phyloP scores from a whole-genome alignment of 345 rosid genomes.

The Anacardium occidentale region DNA sequence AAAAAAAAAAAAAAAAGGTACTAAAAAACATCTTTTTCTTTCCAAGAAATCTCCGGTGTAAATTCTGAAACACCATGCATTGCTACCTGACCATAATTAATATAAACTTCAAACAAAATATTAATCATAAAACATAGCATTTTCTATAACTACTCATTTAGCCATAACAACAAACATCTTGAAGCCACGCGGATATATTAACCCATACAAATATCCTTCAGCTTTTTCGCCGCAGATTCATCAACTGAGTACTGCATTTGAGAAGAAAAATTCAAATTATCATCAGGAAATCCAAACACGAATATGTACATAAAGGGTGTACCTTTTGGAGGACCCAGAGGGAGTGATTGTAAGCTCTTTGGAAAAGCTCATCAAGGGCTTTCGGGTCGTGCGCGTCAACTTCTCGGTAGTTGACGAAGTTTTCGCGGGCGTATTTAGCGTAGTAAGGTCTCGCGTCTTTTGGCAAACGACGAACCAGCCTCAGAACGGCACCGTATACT shows the following conservation, averaged over 20 bases:
- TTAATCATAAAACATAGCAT: background rate
- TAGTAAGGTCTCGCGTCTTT: constrained; percentile 77
- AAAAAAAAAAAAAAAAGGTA: background rate
- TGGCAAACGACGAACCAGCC: constrained; percentile 77
- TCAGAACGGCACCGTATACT: constrained; percentile 70
- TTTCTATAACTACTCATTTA: background rate
- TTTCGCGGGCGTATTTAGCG: constrained; percentile 88
- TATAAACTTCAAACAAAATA: background rate
- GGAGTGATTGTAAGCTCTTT: constrained; percentile 80
- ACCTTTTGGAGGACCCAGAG: constrained; percentile 95
- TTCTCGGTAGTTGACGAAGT: constrained; percentile 83
- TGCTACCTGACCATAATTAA: background rate
- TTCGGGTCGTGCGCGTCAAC: constrained; percentile 52
- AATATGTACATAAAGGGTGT: background rate
- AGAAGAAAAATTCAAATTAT: constrained; percentile 2
- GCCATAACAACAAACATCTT: constrained; percentile 52
- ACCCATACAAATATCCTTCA: constrained; percentile 52
- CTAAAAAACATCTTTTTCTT: background rate
- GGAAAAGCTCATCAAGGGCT: constrained; percentile 77
- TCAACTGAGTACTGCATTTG: constrained; percentile 70
- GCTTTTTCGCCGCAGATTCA: constrained; percentile 59
- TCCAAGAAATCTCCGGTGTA: no score
- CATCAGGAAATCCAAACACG: background rate
- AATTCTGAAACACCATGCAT: background rate
- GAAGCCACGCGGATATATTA: constrained; percentile 20